These are phyloP conservation scores for Chimonanthus salicifolius DNA, from an alignment of 164 flowering plant species.

Conservation along the genomic window DNA sequence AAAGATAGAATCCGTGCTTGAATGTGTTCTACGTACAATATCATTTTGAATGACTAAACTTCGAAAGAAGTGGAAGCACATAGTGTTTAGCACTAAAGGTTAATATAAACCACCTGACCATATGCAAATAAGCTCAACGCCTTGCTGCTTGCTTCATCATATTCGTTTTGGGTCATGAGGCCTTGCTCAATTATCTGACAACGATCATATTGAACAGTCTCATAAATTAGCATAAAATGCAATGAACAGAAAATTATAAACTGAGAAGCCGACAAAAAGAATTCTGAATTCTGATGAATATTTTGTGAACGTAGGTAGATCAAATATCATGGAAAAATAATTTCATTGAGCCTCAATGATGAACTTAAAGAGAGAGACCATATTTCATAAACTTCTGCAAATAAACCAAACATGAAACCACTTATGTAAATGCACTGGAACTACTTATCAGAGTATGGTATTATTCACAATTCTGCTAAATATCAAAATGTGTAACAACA, in stretches of 20 bases:
- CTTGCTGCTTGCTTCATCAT: conserved; percentile 74
- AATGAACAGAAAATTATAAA: not conserved
- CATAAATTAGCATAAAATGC: not conserved
- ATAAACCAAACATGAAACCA: not conserved
- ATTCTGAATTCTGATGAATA: not conserved
- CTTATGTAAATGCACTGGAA: not conserved
- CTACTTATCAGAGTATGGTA: not conserved
- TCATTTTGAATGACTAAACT: not conserved
- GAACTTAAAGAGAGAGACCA: not conserved
- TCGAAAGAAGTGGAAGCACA: not conserved
- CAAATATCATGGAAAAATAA: not conserved
- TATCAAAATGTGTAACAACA: too few relatives aligned
- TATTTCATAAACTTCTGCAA: not conserved
- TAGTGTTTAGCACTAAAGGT: not conserved
- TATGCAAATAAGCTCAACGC: conserved; percentile 84
- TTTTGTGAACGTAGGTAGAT: too few relatives aligned
- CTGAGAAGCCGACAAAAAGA: not conserved
- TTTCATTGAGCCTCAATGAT: not conserved
- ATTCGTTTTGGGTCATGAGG: conserved; percentile 82
- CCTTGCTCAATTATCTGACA: conserved; percentile 68
- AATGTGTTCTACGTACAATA: not conserved
- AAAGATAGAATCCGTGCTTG: not conserved
- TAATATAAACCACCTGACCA: conserved; percentile 61
- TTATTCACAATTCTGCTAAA: too few relatives aligned
- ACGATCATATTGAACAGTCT: conserved; percentile 6